Conservation (phyloP, 371 early-diverging fungal genomes). For the Mucor racemosus region DNA sequence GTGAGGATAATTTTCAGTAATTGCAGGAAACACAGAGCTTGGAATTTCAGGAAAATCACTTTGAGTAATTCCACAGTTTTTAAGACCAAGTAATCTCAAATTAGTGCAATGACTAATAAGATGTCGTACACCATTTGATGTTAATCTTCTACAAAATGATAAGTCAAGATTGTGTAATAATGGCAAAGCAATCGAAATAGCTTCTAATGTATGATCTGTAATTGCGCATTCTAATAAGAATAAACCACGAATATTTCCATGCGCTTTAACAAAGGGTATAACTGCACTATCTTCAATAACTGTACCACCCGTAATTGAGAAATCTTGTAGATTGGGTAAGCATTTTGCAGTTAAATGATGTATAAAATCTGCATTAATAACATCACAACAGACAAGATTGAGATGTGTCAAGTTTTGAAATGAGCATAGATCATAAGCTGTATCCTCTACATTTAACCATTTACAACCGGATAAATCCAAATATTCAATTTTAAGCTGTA, state of each 20-base stretch:
- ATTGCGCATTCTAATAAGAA: slow-evolving; percentile 45
- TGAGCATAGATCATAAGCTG: slow-evolving; percentile 41
- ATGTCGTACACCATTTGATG: slow-evolving; percentile 34
- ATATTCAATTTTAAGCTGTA: slow-evolving; percentile 34
- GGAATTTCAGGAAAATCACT: slow-evolving; percentile 41
- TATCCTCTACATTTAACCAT: slow-evolving; percentile 48
- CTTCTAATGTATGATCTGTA: slow-evolving; percentile 39
- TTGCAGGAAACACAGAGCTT: slow-evolving; percentile 5
- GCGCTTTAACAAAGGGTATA: slow-evolving; percentile 39
- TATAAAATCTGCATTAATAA: slow-evolving; percentile 27
- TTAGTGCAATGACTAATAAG: slow-evolving; percentile 23
- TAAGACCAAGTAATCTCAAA: slow-evolving; percentile 47
- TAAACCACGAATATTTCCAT: slow-evolving; percentile 33
- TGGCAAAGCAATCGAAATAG: slow-evolving; percentile 31
- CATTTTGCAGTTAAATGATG: slow-evolving; percentile 15
- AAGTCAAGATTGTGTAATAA: slow-evolving; percentile 38
- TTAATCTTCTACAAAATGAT: slow-evolving; percentile 38
- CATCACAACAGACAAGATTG: slow-evolving; percentile 44
- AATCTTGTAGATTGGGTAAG: slow-evolving; percentile 34
- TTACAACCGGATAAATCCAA: slow-evolving; percentile 46
- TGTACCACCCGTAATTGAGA: slow-evolving; percentile 42
- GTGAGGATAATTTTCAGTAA: slow-evolving; percentile 17
- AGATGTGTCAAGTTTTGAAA: slow-evolving; percentile 36
- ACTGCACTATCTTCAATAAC: slow-evolving; percentile 37
- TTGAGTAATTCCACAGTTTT: slow-evolving; percentile 34